phyloP scores from a whole-genome alignment of 2,329 filamentous ascomycete species.

The Fusarium coicis region DNA sequence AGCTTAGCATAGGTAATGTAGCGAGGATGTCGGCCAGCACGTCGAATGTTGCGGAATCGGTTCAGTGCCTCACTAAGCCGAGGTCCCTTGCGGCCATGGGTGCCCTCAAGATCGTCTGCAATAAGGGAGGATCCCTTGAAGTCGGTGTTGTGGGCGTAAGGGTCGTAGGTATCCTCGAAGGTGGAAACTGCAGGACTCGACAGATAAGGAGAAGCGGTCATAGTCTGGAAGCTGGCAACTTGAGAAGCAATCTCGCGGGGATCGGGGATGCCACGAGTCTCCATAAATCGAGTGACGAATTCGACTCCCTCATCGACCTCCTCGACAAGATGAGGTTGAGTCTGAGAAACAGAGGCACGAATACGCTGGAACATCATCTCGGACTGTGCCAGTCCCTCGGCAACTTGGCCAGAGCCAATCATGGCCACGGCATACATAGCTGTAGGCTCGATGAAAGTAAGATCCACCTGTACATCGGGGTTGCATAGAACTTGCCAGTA shows the following conservation, averaged over 20 bases:
- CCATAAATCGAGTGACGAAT: conserved; percentile 71
- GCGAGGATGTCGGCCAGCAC: conserved; percentile 87
- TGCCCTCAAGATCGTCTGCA: conserved; percentile 87
- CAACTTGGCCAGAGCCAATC: conserved; percentile 84
- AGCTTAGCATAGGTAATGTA: conserved; percentile 98
- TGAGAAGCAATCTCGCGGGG: conserved; percentile 64
- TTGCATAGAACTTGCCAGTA: conserved; percentile 82
- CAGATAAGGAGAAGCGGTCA: conserved; percentile 60
- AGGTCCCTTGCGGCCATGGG: conserved; percentile 76
- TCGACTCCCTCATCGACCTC: conserved; percentile 90
- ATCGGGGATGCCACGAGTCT: conserved; percentile 63
- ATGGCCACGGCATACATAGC: conserved; percentile 91
- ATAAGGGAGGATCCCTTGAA: conserved; percentile 93
- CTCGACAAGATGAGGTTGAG: conserved; percentile 70
- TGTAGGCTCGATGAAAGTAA: conserved; percentile 83
- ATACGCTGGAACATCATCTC: conserved; percentile 90
- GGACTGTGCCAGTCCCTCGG: conserved; percentile 82
- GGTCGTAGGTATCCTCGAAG: conserved; percentile 87
- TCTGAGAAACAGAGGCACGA: conserved; percentile 66
- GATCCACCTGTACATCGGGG: conserved; percentile 67
- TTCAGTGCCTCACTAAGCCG: conserved; percentile 83
- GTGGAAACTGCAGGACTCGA: conserved; percentile 67
- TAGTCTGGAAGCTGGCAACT: conserved; percentile 56
- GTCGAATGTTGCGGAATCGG: conserved; percentile 92
- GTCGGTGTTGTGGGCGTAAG: conserved; percentile 89